Evolutionary conservation across 2,329 filamentous ascomycete species (phyloP), one percentile per base, ranked within the genome.

Genomic region (Paracorniculantispora psalliotae): DNA sequence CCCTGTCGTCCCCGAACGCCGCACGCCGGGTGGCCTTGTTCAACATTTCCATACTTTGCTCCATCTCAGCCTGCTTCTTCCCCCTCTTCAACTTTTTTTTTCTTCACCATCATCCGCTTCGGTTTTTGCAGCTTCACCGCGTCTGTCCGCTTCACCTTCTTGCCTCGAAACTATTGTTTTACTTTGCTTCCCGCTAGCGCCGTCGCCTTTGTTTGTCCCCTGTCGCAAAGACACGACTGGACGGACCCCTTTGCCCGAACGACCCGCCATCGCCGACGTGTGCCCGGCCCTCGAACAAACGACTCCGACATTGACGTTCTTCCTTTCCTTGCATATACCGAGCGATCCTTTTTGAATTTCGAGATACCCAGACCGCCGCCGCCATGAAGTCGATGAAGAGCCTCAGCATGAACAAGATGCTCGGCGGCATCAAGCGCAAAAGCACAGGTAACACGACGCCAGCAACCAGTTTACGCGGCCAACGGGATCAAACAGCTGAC

Each of bases 391-490:
- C 71, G 63, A 78, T 78, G 77, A 83, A 81, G 72, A 75, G 78
- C 39, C 76, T 84, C 61, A 80, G 76, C 69, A 77, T 82, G 74
- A 80, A 77, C 70, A 82, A 78, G 75, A 75, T 84, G 77, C 74
- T 84, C 47, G 80, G 79, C 63, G 81, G 73, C 73, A 78, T 84
- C 69, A 81, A 75, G 67, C 79, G 76, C 69, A 77, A 75, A 66
- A 75, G 75, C 35, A 73, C 70, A 30, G 57, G 68, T 67, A 66
- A n/a, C n/a, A n/a, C n/a, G n/a, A n/a, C n/a, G n/a, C n/a, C n/a
- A n/a, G n/a, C n/a, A n/a, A n/a, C n/a, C n/a, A n/a, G n/a, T n/a
- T n/a, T n/a, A n/a, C n/a, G n/a, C n/a, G n/a, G n/a, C n/a, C n/a
- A 15, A 19, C 17, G 13, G 6, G 2, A 13, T 9, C 13, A 13